Evolutionary conservation across 495 filamentous ascomycete species (phyloP), one percentile per base, ranked within the genome.

Genomic region (Aspergillus leporis): DNA sequence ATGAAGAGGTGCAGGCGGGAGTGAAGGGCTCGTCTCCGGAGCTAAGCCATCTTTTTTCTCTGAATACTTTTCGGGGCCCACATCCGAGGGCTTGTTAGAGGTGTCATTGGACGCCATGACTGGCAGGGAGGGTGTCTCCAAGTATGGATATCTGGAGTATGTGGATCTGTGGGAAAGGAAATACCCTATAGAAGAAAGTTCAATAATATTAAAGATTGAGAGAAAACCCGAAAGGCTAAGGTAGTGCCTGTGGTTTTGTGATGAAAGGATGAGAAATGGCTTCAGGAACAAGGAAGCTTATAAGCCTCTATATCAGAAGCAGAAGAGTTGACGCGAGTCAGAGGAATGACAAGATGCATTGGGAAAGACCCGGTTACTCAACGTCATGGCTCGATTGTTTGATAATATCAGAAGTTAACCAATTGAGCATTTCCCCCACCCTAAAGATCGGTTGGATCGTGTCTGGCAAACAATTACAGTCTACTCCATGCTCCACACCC

Each of bases 1-100:
- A 32, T 67, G 64, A 0, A 53, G 41, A 12, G 65, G 43, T 16
- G 14, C 57, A 4, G 57, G 64, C 16, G 50, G 50, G 30, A 61
- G 46, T 9, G 55, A 57, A 19, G 63, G 60, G 21, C 60, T 70
- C 5, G 23, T 40, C 46, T 22, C 41, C n/a, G 6, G 14, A 13
- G 32, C 13, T 51, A 16, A 9, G 10, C 25, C 21, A 4, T 50
- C 19, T 57, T 50, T 19, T 22, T 61, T 59, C 31, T 59, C 30
- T 7, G 30, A 12, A 18, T 18, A 16, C n/a, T 51, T 57, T 30
- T 58, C 48, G 12, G 16, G 43, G 19, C 49, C 48, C 31, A 31
- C 1, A 4, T 16, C 12, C 3, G 59, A 47, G 5, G 28, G 23
- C 36, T 55, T 28, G 10, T 28, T 21, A 5, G 41, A 55, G 4